Evolutionary conservation across 2,329 filamentous ascomycete species (phyloP).

Genomic region (Paracoccidioides lutzii): DNA sequence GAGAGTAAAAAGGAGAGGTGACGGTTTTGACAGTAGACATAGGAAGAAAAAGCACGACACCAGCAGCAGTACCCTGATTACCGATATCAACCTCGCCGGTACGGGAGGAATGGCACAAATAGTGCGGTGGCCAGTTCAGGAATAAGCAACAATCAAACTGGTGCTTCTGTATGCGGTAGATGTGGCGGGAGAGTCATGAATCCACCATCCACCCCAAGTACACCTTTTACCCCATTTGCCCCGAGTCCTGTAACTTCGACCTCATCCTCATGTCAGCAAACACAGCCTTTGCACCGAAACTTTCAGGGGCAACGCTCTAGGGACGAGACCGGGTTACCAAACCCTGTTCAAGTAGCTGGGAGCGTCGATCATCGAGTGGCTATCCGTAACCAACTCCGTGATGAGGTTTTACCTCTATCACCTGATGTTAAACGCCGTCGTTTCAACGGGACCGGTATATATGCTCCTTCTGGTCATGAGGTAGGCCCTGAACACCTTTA

Average conservation of each 20-base stretch:
- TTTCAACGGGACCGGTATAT: conserved; percentile 36
- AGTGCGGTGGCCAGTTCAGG: conserved; percentile 22
- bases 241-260: conserved; percentile 13
- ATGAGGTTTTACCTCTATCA: conserved; percentile 31
- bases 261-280: conserved; percentile 19
- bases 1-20: neutral
- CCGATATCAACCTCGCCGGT: conserved; percentile 75
- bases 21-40: conserved; percentile 10
- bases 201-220: conserved; percentile 30
- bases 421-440: conserved; percentile 52
- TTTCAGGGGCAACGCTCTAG: conserved; percentile 14
- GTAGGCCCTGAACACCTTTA: conserved; percentile 29
- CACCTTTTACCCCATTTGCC: conserved; percentile 27
- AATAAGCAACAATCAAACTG: conserved; percentile 25
- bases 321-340: conserved; percentile 15
- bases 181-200: conserved; percentile 39
- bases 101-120: conserved; percentile 41
- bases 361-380: conserved; percentile 14
- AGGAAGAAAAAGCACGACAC: conserved; percentile 83
- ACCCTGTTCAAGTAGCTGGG: conserved; percentile 16
- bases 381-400: conserved; percentile 17
- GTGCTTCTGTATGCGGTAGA: conserved; percentile 27
- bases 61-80: conserved; percentile 86
- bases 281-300: conserved; percentile 14
- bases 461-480: conserved; percentile 29